These are phyloP conservation scores for Didymella lethalis DNA, from an alignment of 2,329 filamentous ascomycete species.

Conservation along the genomic window DNA sequence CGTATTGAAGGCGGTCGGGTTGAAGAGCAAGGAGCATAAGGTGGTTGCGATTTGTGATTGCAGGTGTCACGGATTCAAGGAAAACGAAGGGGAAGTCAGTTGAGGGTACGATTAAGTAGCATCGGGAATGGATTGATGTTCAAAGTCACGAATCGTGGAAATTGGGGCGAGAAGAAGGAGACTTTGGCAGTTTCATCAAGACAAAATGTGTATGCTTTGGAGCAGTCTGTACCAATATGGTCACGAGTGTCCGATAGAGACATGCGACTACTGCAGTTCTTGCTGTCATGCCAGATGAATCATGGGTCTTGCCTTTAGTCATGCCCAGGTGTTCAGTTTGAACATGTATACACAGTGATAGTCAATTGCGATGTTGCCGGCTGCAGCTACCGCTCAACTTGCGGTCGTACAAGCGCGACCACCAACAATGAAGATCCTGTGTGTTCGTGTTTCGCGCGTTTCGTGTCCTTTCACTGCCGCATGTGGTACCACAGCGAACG, in stretches of 20 bases:
- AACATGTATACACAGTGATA: not conserved
- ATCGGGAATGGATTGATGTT: too few relatives aligned
- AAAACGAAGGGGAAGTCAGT: not conserved
- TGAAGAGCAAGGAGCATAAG: not conserved
- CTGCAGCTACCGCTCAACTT: not conserved
- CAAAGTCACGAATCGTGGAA: too few relatives aligned
- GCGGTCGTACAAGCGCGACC: not conserved
- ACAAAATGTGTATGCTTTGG: too few relatives aligned
- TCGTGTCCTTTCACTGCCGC: constrained; percentile 7
- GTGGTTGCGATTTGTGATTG: constrained; percentile 1
- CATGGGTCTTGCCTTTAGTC: too few relatives aligned
- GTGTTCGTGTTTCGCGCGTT: not conserved
- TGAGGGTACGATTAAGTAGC: too few relatives aligned
- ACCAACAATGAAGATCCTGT: not conserved
- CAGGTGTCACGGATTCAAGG: not conserved
- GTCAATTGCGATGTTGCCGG: not conserved
- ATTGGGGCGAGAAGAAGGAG: too few relatives aligned
- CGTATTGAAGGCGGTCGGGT: not conserved
- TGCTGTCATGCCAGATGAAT: too few relatives aligned
- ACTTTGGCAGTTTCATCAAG: too few relatives aligned
- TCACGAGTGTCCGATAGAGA: too few relatives aligned
- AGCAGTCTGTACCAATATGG: too few relatives aligned
- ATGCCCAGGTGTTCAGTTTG: too few relatives aligned
- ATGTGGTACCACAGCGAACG: constrained; percentile 1
- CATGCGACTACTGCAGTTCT: too few relatives aligned